Percentiles rank a stretch among this genome's conserved stretches.
Conservation (phyloP, 2,329 filamentous ascomycete genomes). For the Claviceps sp. region DNA sequence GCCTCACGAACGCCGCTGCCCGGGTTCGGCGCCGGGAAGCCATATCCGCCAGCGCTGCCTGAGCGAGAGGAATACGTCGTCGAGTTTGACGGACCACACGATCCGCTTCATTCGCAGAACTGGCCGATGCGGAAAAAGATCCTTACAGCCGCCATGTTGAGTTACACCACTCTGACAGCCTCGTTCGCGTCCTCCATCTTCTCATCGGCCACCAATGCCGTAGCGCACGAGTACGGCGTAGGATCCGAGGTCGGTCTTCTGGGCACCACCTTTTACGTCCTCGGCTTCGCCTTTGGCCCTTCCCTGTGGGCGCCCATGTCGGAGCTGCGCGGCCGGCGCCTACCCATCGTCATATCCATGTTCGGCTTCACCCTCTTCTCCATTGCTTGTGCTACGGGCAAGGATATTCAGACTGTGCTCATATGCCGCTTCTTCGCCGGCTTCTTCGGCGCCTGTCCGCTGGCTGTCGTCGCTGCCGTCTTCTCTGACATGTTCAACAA, state of each 20-base stretch:
- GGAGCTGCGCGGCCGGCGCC: constrained; percentile 53
- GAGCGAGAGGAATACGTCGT: constrained; percentile 67
- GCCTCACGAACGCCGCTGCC: constrained; percentile 49
- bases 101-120: constrained; percentile 78
- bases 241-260: constrained; percentile 48
- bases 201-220: constrained; percentile 46
- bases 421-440: constrained; percentile 63
- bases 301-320: constrained; percentile 61
- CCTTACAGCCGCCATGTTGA: constrained; percentile 52
- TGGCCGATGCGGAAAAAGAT: constrained; percentile 73
- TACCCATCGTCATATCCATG: constrained; percentile 48
- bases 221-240: constrained; percentile 47
- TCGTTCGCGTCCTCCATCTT: constrained; percentile 68
- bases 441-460: constrained; percentile 55
- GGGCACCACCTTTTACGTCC: constrained; percentile 56
- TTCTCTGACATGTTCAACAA: constrained; percentile 63
- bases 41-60: constrained; percentile 56
- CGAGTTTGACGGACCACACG: constrained; percentile 71
- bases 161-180: constrained; percentile 57
- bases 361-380: constrained; percentile 59
- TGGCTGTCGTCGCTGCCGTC: constrained; percentile 57
- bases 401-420: constrained; percentile 56
- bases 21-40: constrained; percentile 59
- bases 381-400: constrained; percentile 48
- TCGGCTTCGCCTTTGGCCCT: constrained; percentile 60